A percentile compares a stretch with the other conserved stretches of the same genome.
Evolutionary conservation across 495 filamentous ascomycete species (phyloP).

Genomic region (Geopyxis carbonaria): DNA sequence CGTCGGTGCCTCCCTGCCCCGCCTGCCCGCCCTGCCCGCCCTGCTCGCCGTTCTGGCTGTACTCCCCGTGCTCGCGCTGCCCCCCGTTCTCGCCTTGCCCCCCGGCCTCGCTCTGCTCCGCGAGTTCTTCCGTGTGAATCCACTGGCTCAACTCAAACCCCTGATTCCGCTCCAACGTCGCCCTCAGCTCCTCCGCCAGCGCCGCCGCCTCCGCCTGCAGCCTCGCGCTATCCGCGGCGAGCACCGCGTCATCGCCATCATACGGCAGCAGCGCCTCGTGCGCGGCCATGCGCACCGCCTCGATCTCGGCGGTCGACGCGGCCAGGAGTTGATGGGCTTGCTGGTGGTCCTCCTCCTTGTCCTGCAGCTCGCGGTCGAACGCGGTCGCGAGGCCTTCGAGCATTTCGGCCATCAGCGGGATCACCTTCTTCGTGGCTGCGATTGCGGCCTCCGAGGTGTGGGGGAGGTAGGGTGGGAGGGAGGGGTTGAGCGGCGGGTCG

Average conservation of each 20-base stretch:
- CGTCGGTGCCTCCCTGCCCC: not conserved
- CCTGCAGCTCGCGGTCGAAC: conserved; percentile 25
- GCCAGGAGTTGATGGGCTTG: conserved; percentile 26
- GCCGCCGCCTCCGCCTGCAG: conserved; percentile 13
- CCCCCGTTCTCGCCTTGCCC: conserved; percentile 17
- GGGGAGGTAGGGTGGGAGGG: conserved; percentile 16
- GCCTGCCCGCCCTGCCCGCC: not conserved
- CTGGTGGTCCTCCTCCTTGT: conserved; percentile 26
- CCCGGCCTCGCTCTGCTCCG: conserved; percentile 5
- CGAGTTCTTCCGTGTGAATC: conserved; percentile 13
- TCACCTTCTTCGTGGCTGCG: conserved; percentile 25
- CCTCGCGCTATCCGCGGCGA: conserved; percentile 16
- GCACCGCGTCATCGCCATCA: conserved; percentile 14
- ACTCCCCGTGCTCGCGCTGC: too few species aligned
- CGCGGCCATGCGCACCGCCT: conserved; percentile 14
- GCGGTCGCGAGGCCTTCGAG: conserved; percentile 26
- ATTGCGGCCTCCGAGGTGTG: conserved; percentile 28
- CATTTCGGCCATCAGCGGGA: conserved; percentile 26
- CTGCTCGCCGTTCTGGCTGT: not conserved
- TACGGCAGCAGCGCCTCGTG: conserved; percentile 18
- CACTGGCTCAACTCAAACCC: conserved; percentile 15
- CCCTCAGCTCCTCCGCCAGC: conserved; percentile 18
- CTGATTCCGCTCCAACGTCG: conserved; percentile 19
- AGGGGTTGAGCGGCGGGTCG: conserved; percentile 8
- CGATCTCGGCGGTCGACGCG: conserved; percentile 25